phyloP scores from a whole-genome alignment of 192 early-diverging fungal species.

The Radiomyces spectabilis region DNA sequence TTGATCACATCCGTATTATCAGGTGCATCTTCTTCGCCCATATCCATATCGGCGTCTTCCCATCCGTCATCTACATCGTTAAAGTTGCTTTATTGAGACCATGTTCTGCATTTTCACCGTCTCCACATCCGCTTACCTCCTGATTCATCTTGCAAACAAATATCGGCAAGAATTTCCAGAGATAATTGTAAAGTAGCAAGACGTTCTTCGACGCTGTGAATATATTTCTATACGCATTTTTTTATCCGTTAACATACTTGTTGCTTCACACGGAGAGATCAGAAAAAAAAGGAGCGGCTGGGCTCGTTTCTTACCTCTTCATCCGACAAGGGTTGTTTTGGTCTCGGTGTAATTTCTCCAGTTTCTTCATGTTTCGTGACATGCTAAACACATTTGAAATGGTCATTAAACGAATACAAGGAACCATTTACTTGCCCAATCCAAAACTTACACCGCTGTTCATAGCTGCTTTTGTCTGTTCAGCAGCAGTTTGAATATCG shows the following conservation, averaged over 20 bases:
- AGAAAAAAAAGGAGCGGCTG: too few relatives aligned
- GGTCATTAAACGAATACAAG: background rate
- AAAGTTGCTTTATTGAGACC: too few relatives aligned
- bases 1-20: constrained; percentile 28
- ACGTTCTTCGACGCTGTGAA: constrained; percentile 41
- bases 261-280: too few relatives aligned
- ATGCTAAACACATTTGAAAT: constrained; percentile 19
- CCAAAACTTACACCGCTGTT: constrained; percentile 30
- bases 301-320: constrained; percentile 27
- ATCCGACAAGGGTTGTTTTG: constrained; percentile 20
- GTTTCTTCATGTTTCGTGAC: constrained; percentile 26
- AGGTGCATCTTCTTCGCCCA: constrained; percentile 42
- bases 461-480: constrained; percentile 28
- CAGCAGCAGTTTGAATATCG: constrained; percentile 40
- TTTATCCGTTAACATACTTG: too few relatives aligned
- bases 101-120: constrained; percentile 38
- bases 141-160: constrained; percentile 61
- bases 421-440: background rate
- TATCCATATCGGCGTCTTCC: constrained; percentile 4
- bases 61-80: constrained; percentile 31
- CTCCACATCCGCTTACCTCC: constrained; percentile 35
- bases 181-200: constrained; percentile 60
- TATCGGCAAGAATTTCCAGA: constrained; percentile 78
- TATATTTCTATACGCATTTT: constrained; percentile 12
- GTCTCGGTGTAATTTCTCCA: constrained; percentile 26